Percentiles rank a stretch among this genome's conserved stretches.
These are phyloP conservation scores for Leucoagaricus sp. DNA, from an alignment of 1,284 basidiomycete species.

Conservation along the genomic window DNA sequence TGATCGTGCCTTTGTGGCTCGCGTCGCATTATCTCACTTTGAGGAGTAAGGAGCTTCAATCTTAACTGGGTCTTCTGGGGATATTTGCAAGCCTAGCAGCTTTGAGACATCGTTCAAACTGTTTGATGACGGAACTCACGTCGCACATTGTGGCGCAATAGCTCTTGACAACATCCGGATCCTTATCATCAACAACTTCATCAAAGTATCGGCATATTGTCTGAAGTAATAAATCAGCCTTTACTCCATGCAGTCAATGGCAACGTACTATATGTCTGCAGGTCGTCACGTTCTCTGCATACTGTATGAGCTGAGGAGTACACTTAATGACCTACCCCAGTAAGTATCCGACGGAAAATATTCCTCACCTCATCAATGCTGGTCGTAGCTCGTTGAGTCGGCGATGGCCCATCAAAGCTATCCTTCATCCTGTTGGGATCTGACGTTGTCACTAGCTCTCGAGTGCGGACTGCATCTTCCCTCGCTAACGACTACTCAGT, in stretches of 20 bases:
- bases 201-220: slow-evolving; percentile 84
- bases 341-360: too few relatives aligned
- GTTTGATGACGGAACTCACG: slow-evolving; percentile 44
- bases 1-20: slow-evolving; percentile 22
- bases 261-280: slow-evolving; percentile 78
- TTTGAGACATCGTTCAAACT: not conserved
- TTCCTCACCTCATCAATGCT: slow-evolving; percentile 65
- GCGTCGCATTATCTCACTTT: slow-evolving; percentile 31
- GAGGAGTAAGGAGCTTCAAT: slow-evolving; percentile 50
- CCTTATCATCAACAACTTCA: slow-evolving; percentile 60
- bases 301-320: slow-evolving; percentile 55
- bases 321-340: not conserved
- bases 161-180: slow-evolving; percentile 45
- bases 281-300: slow-evolving; percentile 59
- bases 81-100: slow-evolving; percentile 70
- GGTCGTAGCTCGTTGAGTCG: slow-evolving; percentile 64
- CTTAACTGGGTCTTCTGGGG: slow-evolving; percentile 60
- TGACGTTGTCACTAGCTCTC: slow-evolving; percentile 50
- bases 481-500: slow-evolving; percentile 51
- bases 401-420: slow-evolving; percentile 51
- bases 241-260: not conserved
- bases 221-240: slow-evolving; percentile 33
- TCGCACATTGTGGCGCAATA: slow-evolving; percentile 87
- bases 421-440: slow-evolving; percentile 47
- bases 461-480: slow-evolving; percentile 67